These are phyloP conservation scores for Suillus subalutaceus DNA, from an alignment of 768 basidiomycete species.

Conservation along the genomic window DNA sequence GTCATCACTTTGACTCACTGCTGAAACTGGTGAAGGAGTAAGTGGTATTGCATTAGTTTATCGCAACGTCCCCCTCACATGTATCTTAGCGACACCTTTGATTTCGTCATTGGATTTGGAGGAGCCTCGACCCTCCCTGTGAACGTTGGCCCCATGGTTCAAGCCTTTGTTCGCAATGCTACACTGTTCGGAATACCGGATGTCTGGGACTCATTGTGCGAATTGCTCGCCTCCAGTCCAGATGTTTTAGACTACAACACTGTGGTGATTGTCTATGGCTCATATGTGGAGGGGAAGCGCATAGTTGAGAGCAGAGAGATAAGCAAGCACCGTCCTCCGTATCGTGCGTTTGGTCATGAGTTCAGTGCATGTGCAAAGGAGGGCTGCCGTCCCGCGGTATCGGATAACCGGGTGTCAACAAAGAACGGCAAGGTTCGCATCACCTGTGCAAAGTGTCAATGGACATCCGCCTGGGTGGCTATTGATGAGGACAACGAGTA, in stretches of 20 bases:
- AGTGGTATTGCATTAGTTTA: not conserved
- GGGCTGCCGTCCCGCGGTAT: not conserved
- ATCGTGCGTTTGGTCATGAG: not conserved
- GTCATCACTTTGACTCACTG: not conserved
- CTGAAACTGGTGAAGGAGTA: not conserved
- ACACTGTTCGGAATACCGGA: not conserved
- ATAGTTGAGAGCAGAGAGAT: not conserved
- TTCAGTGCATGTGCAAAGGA: not conserved
- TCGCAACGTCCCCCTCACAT: not conserved
- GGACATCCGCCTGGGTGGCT: constrained; percentile 2
- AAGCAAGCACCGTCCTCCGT: not conserved
- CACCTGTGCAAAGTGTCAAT: not conserved
- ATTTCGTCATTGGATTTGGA: constrained; percentile 7
- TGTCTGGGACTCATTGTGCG: constrained; percentile 5
- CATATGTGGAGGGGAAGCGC: not conserved
- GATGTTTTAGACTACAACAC: not conserved
- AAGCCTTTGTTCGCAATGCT: not conserved
- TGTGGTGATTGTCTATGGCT: not conserved
- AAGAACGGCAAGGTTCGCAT: not conserved
- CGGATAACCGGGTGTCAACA: not conserved
- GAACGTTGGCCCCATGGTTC: not conserved
- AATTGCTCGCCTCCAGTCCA: not conserved
- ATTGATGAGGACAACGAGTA: not conserved
- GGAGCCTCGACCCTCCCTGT: constrained; percentile 3
- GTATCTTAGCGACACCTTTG: not conserved